Evolutionary conservation across 176 grass and related monocot species (phyloP), one percentile per base, ranked within the genome.

Genomic region (Themeda triandra): DNA sequence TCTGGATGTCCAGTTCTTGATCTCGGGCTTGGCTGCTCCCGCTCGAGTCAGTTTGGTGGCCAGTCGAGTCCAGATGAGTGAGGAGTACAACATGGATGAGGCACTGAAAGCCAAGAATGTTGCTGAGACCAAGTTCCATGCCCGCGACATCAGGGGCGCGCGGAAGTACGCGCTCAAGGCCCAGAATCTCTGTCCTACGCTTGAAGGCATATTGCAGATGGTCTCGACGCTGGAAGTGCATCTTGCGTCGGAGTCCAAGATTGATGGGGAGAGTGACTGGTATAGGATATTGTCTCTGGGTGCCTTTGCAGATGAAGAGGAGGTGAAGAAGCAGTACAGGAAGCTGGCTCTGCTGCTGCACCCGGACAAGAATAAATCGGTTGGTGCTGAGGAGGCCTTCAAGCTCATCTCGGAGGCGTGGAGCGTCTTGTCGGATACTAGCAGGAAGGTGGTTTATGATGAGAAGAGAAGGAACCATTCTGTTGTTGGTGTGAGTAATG

Each of bases 151-250:
- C 21, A 86, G 70, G 66, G 91, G 96, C 28, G 93, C 96, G 2
- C 87, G 83, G 71, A 99, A 95, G 44, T 96, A 87, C 0, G 93
- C 96, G 33, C 64, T 96, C 63, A 99, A 99, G 87, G 96, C 96
- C 25, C 91, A 96, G 68, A 92, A 84, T 58, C 88, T 94, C 59
- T 94, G 81, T 70, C 91, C 96, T 2, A 87, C 89, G 1, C 93
- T 99, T 31, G 96, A 99, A 0, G 96, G 96, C 56, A 96, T 96
- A 87, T 75, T 87, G 71, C 96, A 98, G 85, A 91, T 96, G 93
- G 86, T 95, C 3, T 76, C 96, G 5, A 95, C 89, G 8, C 73
- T 98, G 31, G 96, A 98, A 51, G 89, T 98, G 78, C 85, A 98
- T 87, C 89, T 95, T 84, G 93, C 96, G 31, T 80, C 96, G 13